Evolutionary conservation across 768 basidiomycete species (phyloP).

Genomic region (Pulveroboletus sp.): DNA sequence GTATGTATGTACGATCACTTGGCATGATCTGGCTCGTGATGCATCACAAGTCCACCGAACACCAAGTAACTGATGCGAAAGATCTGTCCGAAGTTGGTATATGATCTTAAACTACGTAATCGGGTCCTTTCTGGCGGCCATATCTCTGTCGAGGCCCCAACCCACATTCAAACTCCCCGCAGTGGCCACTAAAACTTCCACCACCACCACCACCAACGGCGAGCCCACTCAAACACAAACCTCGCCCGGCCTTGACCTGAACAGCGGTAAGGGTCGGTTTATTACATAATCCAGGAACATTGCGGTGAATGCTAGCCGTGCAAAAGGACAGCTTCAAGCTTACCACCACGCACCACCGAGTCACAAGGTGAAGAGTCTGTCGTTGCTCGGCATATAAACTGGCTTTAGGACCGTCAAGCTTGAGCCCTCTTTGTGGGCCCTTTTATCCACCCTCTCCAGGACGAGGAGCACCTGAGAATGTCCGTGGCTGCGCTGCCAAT

Average conservation of each 20-base stretch:
- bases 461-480: slow-evolving; percentile 7
- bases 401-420: not conserved
- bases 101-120: too few species aligned
- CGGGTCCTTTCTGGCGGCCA: too few species aligned
- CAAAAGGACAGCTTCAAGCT: not conserved
- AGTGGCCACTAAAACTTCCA: not conserved
- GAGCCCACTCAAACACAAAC: not conserved
- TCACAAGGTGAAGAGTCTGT: slow-evolving; percentile 1
- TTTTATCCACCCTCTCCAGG: not conserved
- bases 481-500: slow-evolving; percentile 47
- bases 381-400: not conserved
- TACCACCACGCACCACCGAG: not conserved
- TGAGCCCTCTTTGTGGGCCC: not conserved
- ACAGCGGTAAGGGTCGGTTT: not conserved
- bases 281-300: slow-evolving; percentile 12
- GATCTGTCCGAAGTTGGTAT: too few species aligned
- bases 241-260: not conserved
- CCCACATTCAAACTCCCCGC: not conserved
- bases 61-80: too few species aligned
- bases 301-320: slow-evolving; percentile 5
- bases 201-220: not conserved
- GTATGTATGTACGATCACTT: too few species aligned
- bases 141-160: not conserved
- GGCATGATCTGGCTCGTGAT: too few species aligned
- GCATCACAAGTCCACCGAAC: too few species aligned